Evolutionary conservation across 73 alveolate genomes (phyloP).

Genomic region (Paramecium bursaria): DNA sequence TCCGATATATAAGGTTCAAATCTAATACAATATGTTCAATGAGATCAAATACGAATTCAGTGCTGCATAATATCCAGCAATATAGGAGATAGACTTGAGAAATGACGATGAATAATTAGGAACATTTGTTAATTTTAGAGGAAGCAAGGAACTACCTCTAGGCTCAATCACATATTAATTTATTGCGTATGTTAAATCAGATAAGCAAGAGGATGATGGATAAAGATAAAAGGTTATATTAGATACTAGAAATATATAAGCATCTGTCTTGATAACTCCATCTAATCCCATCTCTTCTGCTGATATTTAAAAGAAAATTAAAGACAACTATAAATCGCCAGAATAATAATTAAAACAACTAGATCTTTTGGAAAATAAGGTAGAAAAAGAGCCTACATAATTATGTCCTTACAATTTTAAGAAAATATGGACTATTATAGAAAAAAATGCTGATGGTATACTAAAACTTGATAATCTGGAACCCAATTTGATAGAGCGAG

Average conservation of each 20-base stretch:
- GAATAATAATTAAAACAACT: constrained; percentile 39
- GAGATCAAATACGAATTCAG: constrained; percentile 61
- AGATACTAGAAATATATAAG: no score
- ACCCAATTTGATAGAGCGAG: constrained; percentile 45
- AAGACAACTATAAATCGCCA: constrained; percentile 13
- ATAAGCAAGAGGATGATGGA: constrained; percentile 30
- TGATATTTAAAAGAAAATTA: constrained; percentile 60
- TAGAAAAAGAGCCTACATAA: constrained; percentile 49
- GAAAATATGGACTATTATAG: constrained; percentile 63
- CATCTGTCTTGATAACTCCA: constrained; percentile 11
- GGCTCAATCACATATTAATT: constrained; percentile 53
- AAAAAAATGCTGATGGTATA: constrained; percentile 66
- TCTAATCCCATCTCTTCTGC: constrained; percentile 55
- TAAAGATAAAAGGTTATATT: neutral
- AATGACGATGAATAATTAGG: constrained; percentile 6
- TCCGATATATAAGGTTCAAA: constrained; percentile 23
- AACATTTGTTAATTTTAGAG: constrained; percentile 23
- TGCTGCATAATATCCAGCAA: constrained; percentile 35
- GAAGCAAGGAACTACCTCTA: constrained; percentile 53
- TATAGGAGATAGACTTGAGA: neutral
- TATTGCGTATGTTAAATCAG: constrained; percentile 7
- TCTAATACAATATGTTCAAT: constrained; percentile 46
- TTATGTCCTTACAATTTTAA: constrained; percentile 67
- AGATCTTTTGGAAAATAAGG: constrained; percentile 20
- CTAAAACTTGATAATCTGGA: constrained; percentile 52